These are phyloP conservation scores for Prunus padus DNA, from an alignment of 306 rosid species.

Conservation along the genomic window DNA sequence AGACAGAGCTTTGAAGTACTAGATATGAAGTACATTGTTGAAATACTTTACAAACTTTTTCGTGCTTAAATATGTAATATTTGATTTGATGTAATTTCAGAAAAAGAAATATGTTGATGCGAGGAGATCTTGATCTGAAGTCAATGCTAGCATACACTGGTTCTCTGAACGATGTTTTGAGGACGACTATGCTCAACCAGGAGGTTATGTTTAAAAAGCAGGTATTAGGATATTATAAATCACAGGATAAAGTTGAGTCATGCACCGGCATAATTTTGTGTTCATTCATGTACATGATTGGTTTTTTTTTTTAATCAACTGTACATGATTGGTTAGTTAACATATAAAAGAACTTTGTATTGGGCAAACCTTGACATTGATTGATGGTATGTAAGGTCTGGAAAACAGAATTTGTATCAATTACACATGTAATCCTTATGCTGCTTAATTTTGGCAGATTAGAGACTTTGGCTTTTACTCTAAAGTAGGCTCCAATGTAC, in stretches of 20 bases:
- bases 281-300: background rate
- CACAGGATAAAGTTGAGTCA: background rate
- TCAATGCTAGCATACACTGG: slow-evolving; percentile 26
- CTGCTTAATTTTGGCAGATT: background rate
- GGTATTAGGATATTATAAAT: slow-evolving; percentile 35
- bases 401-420: background rate
- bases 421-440: background rate
- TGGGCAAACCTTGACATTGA: background rate
- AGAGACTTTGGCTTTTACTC: background rate
- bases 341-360: background rate
- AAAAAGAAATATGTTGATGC: slow-evolving; percentile 38
- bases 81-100: slow-evolving; percentile 15
- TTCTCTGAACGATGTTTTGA: slow-evolving; percentile 38
- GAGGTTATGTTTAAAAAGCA: slow-evolving; percentile 51
- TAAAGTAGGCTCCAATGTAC: background rate
- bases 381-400: background rate
- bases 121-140: slow-evolving; percentile 39
- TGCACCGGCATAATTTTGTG: background rate
- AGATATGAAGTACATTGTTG: slow-evolving; percentile 4
- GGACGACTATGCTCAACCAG: slow-evolving; percentile 56
- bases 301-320: background rate
- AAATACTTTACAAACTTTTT: background rate
- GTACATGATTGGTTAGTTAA: background rate
- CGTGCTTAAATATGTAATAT: slow-evolving; percentile 8
- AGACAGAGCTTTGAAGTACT: slow-evolving; percentile 7